Percentiles rank a stretch among this genome's conserved stretches.
These are phyloP conservation scores for Brassica juncea DNA, from an alignment of 345 rosid genomes.

Conservation along the genomic window DNA sequence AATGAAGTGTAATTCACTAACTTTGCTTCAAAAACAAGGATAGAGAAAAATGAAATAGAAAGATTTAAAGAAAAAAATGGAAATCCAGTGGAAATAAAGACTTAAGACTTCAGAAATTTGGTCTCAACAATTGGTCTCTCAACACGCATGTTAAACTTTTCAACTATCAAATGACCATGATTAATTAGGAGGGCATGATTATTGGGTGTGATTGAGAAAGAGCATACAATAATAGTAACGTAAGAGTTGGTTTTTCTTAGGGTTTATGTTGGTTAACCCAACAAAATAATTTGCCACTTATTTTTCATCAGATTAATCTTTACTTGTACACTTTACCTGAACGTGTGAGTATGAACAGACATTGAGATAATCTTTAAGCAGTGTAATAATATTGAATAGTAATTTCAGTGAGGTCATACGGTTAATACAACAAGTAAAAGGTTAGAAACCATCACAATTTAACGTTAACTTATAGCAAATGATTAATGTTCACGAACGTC, in stretches of 20 bases:
- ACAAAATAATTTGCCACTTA: constrained; percentile 19
- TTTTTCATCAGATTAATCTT: neutral
- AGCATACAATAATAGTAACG: constrained; percentile 6
- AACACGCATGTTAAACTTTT: neutral
- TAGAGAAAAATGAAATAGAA: neutral
- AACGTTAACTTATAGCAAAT: neutral
- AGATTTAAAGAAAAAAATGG: neutral
- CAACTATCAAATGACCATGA: neutral
- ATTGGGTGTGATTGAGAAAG: constrained; percentile 6
- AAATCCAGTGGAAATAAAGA: constrained; percentile 4
- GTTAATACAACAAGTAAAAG: neutral
- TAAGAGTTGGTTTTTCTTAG: constrained; percentile 26
- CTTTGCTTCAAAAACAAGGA: constrained; percentile 34
- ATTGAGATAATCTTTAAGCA: neutral
- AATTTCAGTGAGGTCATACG: neutral
- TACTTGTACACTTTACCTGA: neutral
- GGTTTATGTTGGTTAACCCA: constrained; percentile 44
- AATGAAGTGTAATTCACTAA: constrained; percentile 5
- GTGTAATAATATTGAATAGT: neutral
- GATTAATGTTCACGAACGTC: neutral
- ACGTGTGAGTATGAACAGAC: neutral
- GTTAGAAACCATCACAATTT: constrained; percentile 1
- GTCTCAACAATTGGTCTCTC: neutral
- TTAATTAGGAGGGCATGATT: constrained; percentile 1
- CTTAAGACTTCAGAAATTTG: neutral